phyloP scores from a whole-genome alignment of 331 rosid species.

The Malus hybrid region DNA sequence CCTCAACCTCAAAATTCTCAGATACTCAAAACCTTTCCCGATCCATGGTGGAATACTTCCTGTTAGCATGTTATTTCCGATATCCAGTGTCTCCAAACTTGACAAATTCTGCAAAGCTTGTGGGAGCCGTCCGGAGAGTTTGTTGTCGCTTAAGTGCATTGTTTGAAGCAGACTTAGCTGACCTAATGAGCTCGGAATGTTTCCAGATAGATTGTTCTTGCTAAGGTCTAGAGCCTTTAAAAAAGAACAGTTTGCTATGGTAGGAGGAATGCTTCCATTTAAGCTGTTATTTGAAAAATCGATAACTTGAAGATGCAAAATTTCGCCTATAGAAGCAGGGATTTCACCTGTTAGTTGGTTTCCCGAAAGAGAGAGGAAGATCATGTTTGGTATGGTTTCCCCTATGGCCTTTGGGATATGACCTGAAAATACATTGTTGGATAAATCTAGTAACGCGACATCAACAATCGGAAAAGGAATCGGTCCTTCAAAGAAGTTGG shows the following conservation, averaged over 20 bases:
- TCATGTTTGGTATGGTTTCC: not conserved
- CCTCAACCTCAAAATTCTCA: constrained; percentile 29
- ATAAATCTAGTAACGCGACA: constrained; percentile 17
- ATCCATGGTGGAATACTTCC: constrained; percentile 38
- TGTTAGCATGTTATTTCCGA: constrained; percentile 22
- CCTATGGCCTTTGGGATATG: constrained; percentile 21
- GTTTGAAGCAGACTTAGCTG: constrained; percentile 15
- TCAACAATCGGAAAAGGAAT: constrained; percentile 9
- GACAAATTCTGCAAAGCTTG: constrained; percentile 26
- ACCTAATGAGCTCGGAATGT: constrained; percentile 23
- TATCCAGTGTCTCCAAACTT: constrained; percentile 28
- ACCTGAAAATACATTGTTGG: constrained; percentile 34
- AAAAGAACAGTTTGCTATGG: constrained; percentile 14
- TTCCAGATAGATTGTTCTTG: constrained; percentile 19
- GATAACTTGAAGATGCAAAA: not conserved
- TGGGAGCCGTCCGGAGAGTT: constrained; percentile 26
- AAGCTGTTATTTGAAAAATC: constrained; percentile 34
- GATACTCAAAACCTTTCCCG: constrained; percentile 8
- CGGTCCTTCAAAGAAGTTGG: constrained; percentile 25
- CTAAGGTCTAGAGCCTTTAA: constrained; percentile 18
- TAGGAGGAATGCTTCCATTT: constrained; percentile 29
- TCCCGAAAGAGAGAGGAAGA: constrained; percentile 25
- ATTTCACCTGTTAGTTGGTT: constrained; percentile 35
- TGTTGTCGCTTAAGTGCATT: constrained; percentile 26
- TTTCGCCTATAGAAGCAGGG: constrained; percentile 18